phyloP scores from a whole-genome alignment of 345 rosid species.

The Lepidium sativum region DNA sequence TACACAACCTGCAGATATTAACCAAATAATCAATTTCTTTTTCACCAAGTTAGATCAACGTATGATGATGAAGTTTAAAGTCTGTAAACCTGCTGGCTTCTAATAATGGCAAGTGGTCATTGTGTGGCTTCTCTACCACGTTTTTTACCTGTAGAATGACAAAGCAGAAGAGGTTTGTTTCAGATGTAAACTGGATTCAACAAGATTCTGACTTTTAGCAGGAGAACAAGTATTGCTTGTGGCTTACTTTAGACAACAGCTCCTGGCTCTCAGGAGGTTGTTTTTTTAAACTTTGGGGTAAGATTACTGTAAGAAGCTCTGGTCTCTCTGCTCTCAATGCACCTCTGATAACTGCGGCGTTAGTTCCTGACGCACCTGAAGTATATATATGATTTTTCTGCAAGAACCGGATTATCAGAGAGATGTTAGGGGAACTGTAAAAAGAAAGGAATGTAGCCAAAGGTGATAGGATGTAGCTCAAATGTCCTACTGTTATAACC shows the following conservation, averaged over 20 bases:
- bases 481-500: constrained; percentile 83
- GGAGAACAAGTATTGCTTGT: constrained; percentile 24
- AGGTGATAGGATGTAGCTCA: constrained; percentile 1
- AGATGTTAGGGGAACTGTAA: neutral
- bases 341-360: constrained; percentile 98
- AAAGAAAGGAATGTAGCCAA: neutral
- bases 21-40: neutral
- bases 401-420: constrained; percentile 16
- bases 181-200: neutral
- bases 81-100: constrained; percentile 80
- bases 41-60: neutral
- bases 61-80: neutral
- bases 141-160: constrained; percentile 49
- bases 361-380: constrained; percentile 97
- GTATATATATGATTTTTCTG: constrained; percentile 98
- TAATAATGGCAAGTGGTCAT: constrained; percentile 66
- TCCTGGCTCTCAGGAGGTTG: constrained; percentile 99
- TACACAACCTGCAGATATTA: constrained; percentile 59
- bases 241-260: constrained; percentile 67
- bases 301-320: constrained; percentile 81
- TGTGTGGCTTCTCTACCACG: constrained; percentile 77
- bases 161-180: neutral
- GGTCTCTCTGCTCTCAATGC: constrained; percentile 95
- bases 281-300: constrained; percentile 86
- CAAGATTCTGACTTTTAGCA: neutral